These are phyloP conservation scores for Aspergillus fructus DNA, from an alignment of 2,329 filamentous ascomycete genomes.

Conservation along the genomic window DNA sequence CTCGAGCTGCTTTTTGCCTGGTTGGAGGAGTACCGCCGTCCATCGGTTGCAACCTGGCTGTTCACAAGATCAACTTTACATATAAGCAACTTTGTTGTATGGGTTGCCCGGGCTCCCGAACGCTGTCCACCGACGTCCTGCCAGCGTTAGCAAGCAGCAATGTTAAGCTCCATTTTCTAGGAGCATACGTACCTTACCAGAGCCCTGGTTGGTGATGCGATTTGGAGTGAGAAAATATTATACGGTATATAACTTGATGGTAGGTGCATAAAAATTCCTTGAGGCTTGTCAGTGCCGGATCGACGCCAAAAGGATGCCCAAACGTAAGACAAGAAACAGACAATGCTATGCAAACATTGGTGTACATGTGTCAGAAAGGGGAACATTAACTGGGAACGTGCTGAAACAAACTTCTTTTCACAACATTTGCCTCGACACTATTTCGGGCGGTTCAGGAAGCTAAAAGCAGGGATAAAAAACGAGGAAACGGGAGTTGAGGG, in stretches of 20 bases:
- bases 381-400: not conserved
- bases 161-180: not conserved
- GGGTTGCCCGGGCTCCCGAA: not conserved
- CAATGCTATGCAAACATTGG: not conserved
- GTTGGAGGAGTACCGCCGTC: conserved; percentile 11
- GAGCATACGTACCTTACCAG: not conserved
- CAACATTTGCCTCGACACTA: not conserved
- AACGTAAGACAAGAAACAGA: not conserved
- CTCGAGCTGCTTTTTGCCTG: conserved; percentile 6
- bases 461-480: not conserved
- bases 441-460: not conserved
- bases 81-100: not conserved
- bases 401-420: not conserved
- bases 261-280: not conserved
- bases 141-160: not conserved
- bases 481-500: conserved; percentile 5
- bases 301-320: not conserved
- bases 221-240: not conserved
- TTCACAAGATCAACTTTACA: not conserved
- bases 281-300: not conserved
- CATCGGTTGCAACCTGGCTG: conserved; percentile 14
- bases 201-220: not conserved
- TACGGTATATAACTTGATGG: not conserved
- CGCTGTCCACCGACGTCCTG: not conserved
- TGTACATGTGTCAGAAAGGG: not conserved